A percentile compares a stretch with the other conserved stretches of the same genome.
phyloP scores from a whole-genome alignment of 2,329 filamentous ascomycete genomes.

The Epichloe baconii region DNA sequence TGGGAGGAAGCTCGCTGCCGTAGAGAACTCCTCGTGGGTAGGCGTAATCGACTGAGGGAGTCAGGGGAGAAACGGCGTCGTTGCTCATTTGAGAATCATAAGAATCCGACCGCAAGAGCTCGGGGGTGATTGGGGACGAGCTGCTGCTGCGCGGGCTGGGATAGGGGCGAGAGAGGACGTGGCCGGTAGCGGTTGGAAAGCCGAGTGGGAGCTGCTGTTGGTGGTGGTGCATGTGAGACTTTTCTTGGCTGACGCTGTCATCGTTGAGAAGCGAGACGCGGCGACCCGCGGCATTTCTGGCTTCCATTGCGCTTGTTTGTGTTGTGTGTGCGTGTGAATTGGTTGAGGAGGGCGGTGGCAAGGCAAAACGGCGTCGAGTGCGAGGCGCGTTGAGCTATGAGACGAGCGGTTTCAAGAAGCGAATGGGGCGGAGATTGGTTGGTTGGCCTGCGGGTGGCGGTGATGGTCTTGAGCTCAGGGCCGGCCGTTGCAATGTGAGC shows the following conservation, averaged over 20 bases:
- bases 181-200: conserved; percentile 22
- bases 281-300: conserved; percentile 41
- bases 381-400: neutral
- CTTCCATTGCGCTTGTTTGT: conserved; percentile 31
- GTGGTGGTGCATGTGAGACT: conserved; percentile 9
- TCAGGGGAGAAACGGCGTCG: conserved; percentile 42
- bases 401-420: neutral
- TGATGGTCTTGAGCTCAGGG: neutral
- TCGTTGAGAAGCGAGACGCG: conserved; percentile 49
- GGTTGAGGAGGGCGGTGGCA: neutral
- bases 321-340: neutral
- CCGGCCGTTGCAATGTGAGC: neutral
- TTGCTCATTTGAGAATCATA: conserved; percentile 47
- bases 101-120: conserved; percentile 46
- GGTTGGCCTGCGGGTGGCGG: too few species aligned
- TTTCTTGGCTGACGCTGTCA: conserved; percentile 19
- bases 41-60: conserved; percentile 33
- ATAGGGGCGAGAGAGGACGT: conserved; percentile 20
- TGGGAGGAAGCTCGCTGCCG: conserved; percentile 21
- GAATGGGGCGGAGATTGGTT: neutral
- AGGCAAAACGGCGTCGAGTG: neutral
- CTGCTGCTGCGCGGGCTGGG: conserved; percentile 26
- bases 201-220: conserved; percentile 11
- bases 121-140: conserved; percentile 38
- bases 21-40: conserved; percentile 28